Conservation (phyloP, 805 yeast genomes). For the Scheffersomyces amazonensis region DNA sequence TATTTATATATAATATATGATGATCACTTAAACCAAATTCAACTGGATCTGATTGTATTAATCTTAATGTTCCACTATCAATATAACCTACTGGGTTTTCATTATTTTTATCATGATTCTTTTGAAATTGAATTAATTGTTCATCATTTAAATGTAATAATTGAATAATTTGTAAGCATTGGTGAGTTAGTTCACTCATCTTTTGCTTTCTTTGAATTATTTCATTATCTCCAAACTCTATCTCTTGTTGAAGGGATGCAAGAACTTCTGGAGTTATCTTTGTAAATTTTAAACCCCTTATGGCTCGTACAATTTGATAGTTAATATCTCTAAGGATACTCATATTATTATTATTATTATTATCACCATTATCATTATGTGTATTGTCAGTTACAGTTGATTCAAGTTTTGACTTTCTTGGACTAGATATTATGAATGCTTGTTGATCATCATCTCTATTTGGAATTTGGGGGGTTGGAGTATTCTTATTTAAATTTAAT, state of each 20-base stretch:
- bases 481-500: slow-evolving; percentile 14
- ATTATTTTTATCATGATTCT: slow-evolving; percentile 11
- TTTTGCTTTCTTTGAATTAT: slow-evolving; percentile 17
- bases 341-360: slow-evolving; percentile 10
- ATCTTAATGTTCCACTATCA: slow-evolving; percentile 35
- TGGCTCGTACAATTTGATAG: slow-evolving; percentile 32
- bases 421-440: slow-evolving; percentile 29
- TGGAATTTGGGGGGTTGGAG: neutral
- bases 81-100: slow-evolving; percentile 26
- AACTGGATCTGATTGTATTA: slow-evolving; percentile 33
- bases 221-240: slow-evolving; percentile 24
- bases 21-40: slow-evolving; percentile 37
- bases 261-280: slow-evolving; percentile 32
- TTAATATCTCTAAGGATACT: slow-evolving; percentile 30
- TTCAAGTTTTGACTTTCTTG: slow-evolving; percentile 12
- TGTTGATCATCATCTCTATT: slow-evolving; percentile 7
- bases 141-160: slow-evolving; percentile 29
- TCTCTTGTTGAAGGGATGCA: slow-evolving; percentile 18
- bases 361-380: slow-evolving; percentile 8
- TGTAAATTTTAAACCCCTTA: slow-evolving; percentile 33
- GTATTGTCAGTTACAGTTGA: slow-evolving; percentile 1
- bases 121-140: slow-evolving; percentile 31
- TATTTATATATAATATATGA: slow-evolving; percentile 30
- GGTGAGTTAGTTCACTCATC: slow-evolving; percentile 19
- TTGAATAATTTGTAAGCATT: slow-evolving; percentile 23